Base-by-base conservation (phyloP, 2,329 filamentous ascomycete species). In the Epichloe aotearoae region DNA sequence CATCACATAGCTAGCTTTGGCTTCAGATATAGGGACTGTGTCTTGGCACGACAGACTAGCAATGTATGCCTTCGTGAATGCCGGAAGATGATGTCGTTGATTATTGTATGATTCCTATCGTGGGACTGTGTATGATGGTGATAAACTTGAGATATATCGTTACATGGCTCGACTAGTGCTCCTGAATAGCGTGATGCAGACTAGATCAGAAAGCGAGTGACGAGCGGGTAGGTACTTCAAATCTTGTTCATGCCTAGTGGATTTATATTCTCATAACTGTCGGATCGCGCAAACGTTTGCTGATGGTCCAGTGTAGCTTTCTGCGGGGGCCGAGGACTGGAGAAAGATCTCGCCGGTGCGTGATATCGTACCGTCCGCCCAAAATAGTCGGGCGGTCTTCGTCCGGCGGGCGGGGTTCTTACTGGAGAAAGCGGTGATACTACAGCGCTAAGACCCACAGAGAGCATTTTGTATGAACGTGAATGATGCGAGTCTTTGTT, bases 381-480 rank as follows among this genome's bases (percentile, higher is more conserved):
- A 59, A 79, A 79, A 60, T 76, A 79, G 58, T 80, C 77, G 51
- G 74, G 73, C 14, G 73, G 76, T 55, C 66, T 66, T 52, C 71
- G 71, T 53, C 72, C 72, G 46, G 55, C 48, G 47, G 61, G 61
- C 51, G 62, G 55, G 17, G 62, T 64, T 61, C 63, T 68, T 57
- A 61, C 64, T 63, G 67, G 62, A 63, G 65, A 67, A 60, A 69
- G 61, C 55, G 74, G 72, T 68, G 76, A 79, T 73, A 77, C 69
- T 69, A 71, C 65, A 59, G 71, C 66, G 66, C 70, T 74, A 65
- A 71, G 70, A 59, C 77, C 76, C 66, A 71, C 73, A 58, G 76
- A 79, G 59, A 90, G 81, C 85, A 90, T 89, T 74, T 90, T 86
- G 73, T 90, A 90, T 66, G 83, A 80, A 70, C 52, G 46, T 44